Evolutionary conservation across 805 yeast genomes (phyloP), one percentile per base, ranked within the genome.

Genomic region (Debaryomyces hansenii): DNA sequence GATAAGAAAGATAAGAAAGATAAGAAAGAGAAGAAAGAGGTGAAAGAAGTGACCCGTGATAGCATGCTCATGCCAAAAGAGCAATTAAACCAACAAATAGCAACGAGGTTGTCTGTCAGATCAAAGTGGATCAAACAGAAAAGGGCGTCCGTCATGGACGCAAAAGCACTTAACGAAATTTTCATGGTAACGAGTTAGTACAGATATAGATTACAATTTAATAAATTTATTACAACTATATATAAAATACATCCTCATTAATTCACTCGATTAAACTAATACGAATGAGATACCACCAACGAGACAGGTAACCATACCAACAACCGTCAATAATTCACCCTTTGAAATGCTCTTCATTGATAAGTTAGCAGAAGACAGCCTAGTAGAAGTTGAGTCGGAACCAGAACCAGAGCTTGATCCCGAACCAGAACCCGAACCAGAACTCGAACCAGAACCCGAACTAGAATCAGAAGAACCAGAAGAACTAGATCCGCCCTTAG

Each of bases 61-160:
- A 57, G 58, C 44, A 59, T 59, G 64, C 55, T 60, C 24, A 48
- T 50, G 20, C 60, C 63, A 11, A 53, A 50, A 24, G 56, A 24
- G 7, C 27, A 24, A 49, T 21, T 46, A 42, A 28, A 48, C 43
- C 4, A 48, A 49, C 55, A 58, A 7, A 64, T 70, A 6, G 63
- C 75, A 1, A 63, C 70, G 1, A 60, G 76, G 46, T 55, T 70
- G 16, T 64, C 95, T 1, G 87, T 87, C 4, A 80, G 98, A 63
- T 84, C 95, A 18, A 85, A 81, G 64, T 91, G 90, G 85, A 91
- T 92, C 45, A 85, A 78, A 54, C 96, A 90, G 64, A 92, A 92
- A 63, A 79, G 94, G 57, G 94, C 96, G 9, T 92, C 97, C 1
- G 90, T 91, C 0, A 80, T 86, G 83, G 98, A 92, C 62, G 78